Conservation (phyloP, 768 basidiomycete species). For the Leucogyrophana mollusca region DNA sequence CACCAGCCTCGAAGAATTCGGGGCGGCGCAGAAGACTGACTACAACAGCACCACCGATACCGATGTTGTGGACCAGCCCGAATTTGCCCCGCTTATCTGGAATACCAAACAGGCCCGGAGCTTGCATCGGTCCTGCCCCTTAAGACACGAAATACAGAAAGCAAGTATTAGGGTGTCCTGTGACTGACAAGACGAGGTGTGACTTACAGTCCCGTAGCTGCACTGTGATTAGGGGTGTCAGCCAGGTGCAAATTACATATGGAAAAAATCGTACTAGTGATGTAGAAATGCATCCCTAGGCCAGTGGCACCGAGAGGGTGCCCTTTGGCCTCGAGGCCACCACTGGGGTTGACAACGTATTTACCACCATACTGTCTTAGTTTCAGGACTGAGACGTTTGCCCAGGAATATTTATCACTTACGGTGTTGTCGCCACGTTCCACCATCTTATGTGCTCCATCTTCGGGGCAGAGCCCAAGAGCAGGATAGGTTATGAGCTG, state of each 20-base stretch:
- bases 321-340: conserved; percentile 87
- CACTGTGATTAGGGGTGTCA: conserved; percentile 51
- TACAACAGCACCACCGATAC: conserved; percentile 78
- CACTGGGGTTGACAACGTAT: conserved; percentile 82
- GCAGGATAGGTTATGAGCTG: conserved; percentile 83
- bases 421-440: conserved; percentile 80
- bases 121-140: conserved; percentile 89
- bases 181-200: not conserved
- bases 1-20: conserved; percentile 69
- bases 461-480: conserved; percentile 63
- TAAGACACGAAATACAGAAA: not conserved
- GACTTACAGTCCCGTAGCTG: conserved; percentile 69
- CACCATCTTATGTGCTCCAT: conserved; percentile 72
- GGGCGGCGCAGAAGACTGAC: conserved; percentile 75
- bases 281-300: conserved; percentile 85
- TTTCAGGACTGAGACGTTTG: not conserved
- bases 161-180: not conserved
- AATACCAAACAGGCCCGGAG: conserved; percentile 61
- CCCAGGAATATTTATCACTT: too few species aligned
- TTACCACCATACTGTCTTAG: conserved; percentile 71
- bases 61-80: conserved; percentile 82
- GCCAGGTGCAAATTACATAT: not conserved
- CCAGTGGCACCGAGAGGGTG: conserved; percentile 85
- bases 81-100: conserved; percentile 71
- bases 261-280: conserved; percentile 53